Evolutionary conservation across 495 filamentous ascomycete genomes (phyloP).

Genomic region (Penicillium samsonianum): DNA sequence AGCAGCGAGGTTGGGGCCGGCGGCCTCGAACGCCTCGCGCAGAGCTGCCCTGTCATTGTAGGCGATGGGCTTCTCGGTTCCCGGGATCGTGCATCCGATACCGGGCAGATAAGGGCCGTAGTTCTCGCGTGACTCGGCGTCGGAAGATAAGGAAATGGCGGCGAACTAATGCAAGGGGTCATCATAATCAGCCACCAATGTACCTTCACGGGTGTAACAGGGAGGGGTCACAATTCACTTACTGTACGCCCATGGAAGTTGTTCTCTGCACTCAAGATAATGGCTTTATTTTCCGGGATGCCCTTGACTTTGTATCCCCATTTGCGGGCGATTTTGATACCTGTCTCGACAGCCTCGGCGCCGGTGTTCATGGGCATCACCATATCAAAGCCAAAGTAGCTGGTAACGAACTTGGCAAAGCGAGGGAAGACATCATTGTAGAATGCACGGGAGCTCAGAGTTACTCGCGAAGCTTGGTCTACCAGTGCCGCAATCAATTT

Average conservation of each 20-base stretch:
- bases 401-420: slow-evolving; percentile 89
- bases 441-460: slow-evolving; percentile 93
- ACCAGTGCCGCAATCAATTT: slow-evolving; percentile 87
- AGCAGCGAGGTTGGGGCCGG: slow-evolving; percentile 83
- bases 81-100: slow-evolving; percentile 75
- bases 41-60: slow-evolving; percentile 86
- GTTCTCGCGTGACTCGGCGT: slow-evolving; percentile 93
- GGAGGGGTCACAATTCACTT: slow-evolving; percentile 34
- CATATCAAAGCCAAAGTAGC: slow-evolving; percentile 95
- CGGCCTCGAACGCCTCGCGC: slow-evolving; percentile 72
- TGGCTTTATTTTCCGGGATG: slow-evolving; percentile 79
- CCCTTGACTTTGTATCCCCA: slow-evolving; percentile 98
- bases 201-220: slow-evolving; percentile 7
- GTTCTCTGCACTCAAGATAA: slow-evolving; percentile 81
- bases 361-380: slow-evolving; percentile 99
- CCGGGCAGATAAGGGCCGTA: slow-evolving; percentile 94
- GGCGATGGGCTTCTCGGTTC: slow-evolving; percentile 73
- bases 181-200: slow-evolving; percentile 17
- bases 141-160: slow-evolving; percentile 90
- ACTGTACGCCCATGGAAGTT: slow-evolving; percentile 98
- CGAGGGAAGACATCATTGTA: slow-evolving; percentile 98
- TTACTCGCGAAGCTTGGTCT: slow-evolving; percentile 87
- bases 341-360: slow-evolving; percentile 98
- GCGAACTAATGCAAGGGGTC: slow-evolving; percentile 66
- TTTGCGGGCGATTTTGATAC: slow-evolving; percentile 95